These are phyloP conservation scores for Rhamnella rubrinervis DNA, from an alignment of 331 rosid species.

Conservation along the genomic window DNA sequence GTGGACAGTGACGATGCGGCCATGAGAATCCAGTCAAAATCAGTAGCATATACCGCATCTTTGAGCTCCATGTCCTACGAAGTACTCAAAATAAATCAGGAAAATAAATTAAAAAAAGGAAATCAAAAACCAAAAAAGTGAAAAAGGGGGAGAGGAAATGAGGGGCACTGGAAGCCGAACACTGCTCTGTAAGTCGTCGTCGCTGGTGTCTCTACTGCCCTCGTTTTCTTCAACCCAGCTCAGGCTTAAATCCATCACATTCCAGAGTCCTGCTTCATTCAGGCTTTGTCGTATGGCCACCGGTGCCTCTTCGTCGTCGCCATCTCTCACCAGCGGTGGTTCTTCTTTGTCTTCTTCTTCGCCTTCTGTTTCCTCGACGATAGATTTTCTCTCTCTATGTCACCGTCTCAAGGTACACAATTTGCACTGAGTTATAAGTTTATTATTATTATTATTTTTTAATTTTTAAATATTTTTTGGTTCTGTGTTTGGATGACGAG, in stretches of 20 bases:
- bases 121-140: too few relatives aligned
- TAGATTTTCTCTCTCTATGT: slow-evolving; percentile 83
- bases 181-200: slow-evolving; percentile 31
- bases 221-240: slow-evolving; percentile 27
- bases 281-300: slow-evolving; percentile 45
- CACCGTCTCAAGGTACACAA: slow-evolving; percentile 75
- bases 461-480: too few relatives aligned
- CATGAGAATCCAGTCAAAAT: too few relatives aligned
- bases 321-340: slow-evolving; percentile 35
- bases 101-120: background rate
- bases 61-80: too few relatives aligned
- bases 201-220: slow-evolving; percentile 21
- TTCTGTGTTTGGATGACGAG: slow-evolving; percentile 22
- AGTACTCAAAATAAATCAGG: background rate
- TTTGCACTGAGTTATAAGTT: background rate
- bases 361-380: slow-evolving; percentile 57
- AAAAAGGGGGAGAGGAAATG: background rate
- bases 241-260: slow-evolving; percentile 31
- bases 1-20: too few relatives aligned
- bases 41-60: too few relatives aligned
- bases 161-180: slow-evolving; percentile 28
- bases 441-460: too few relatives aligned
- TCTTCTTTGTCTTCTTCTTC: slow-evolving; percentile 44
- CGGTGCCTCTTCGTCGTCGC: slow-evolving; percentile 39
- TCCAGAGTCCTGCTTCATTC: slow-evolving; percentile 20